Base-by-base conservation (phyloP, 2,329 filamentous ascomycete species). In the Rhexocercosporidium sp. region DNA sequence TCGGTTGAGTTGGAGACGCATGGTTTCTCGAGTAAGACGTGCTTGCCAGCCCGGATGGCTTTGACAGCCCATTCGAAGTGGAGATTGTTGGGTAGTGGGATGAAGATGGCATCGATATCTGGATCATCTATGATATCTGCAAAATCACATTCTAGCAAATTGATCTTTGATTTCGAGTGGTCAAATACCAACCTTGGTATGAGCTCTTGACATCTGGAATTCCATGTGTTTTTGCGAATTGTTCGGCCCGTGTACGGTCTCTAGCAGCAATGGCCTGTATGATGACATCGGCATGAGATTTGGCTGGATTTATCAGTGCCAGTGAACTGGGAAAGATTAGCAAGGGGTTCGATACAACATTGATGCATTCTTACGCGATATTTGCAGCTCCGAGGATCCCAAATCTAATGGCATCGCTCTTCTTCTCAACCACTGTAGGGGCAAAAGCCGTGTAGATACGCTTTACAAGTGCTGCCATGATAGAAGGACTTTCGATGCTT, bases 1-100 rank as follows among this genome's bases (percentile, higher is more conserved):
- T 87, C 83, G 0, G 59, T 66, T 3, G 77, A 74, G 70, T 84
- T 86, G 44, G 78, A 79, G 22, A 79, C 80, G 0, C 80, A 79
- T 0, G 87, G 88, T 64, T 88, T 88, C 74, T 90, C 87, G 7
- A 90, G 78, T 66, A 90, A 80, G n/a, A 84, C 83, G 70, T 86
- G 79, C 73, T 90, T 90, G n/a, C 82, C 81, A 16, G 83, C 76
- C 61, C 82, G 70, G 2, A 90, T 78, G 0, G 86, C 85, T 0
- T 81, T 80, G 18, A 82, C 71, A 16, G 83, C 79, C 82, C 83
- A 86, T 67, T 84, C 81, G 51, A 74, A 77, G 71, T 81, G 79
- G 14, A 81, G 70, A 4, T 76, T 75, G 64, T 78, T 78, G 6
- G 82, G 81, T 1, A 86, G 77, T 8, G 83, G 79, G 67, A 86